phyloP scores from a whole-genome alignment of 1,139 yeast genomes.

The Yamadazyma sp. region DNA sequence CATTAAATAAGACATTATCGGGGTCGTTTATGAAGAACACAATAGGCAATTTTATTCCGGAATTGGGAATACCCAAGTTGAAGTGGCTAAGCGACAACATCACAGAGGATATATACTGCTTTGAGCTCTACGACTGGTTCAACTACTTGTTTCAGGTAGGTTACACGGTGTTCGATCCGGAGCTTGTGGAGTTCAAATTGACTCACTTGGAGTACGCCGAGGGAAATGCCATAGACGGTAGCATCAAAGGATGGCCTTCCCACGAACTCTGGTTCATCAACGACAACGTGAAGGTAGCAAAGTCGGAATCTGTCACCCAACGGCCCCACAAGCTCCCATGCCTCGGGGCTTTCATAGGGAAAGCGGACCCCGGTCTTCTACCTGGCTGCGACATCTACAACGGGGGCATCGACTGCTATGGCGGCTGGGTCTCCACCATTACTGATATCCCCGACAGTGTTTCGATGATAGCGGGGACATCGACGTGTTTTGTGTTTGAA shows the following conservation, averaged over 20 bases:
- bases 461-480: constrained; percentile 61
- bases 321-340: constrained; percentile 8
- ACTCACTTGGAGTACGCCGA: constrained; percentile 8
- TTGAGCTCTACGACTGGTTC: constrained; percentile 56
- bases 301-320: constrained; percentile 10
- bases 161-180: constrained; percentile 8
- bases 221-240: constrained; percentile 49
- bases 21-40: constrained; percentile 20
- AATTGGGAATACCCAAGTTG: constrained; percentile 57
- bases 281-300: constrained; percentile 19
- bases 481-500: constrained; percentile 52
- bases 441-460: constrained; percentile 22
- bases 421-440: constrained; percentile 48
- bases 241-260: constrained; percentile 54
- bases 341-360: constrained; percentile 25
- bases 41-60: constrained; percentile 53
- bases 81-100: constrained; percentile 32
- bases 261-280: constrained; percentile 23
- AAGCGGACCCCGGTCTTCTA: constrained; percentile 7
- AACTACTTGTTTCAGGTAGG: constrained; percentile 36
- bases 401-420: constrained; percentile 60
- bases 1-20: constrained; percentile 27
- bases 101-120: constrained; percentile 31
- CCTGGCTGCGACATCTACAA: constrained; percentile 28
- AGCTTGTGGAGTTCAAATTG: constrained; percentile 10